Evolutionary conservation across 2,329 filamentous ascomycete genomes (phyloP), one percentile per base, ranked within the genome.

Genomic region (Bipolaris sorokiniana): DNA sequence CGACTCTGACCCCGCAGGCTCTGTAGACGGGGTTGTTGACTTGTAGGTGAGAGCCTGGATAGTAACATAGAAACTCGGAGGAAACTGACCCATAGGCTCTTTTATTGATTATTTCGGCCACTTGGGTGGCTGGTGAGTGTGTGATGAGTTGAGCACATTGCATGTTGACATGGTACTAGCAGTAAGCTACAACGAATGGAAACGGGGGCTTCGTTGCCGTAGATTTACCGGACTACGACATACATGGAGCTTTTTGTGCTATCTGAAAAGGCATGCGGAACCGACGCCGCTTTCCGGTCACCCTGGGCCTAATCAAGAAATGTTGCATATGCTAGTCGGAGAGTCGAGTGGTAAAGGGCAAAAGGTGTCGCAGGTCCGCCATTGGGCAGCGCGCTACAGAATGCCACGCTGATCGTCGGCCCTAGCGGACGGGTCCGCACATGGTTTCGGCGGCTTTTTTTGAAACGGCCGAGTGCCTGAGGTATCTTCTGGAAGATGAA

Each of bases 401-500:
- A 48, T 54, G 49, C 52, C 53, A 60, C 28, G 53, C 59, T 60
- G 48, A 61, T 62, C 56, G 56, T 31, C 59, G 16, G 37, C 45
- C 47, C 54, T 58, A 58, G 47, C 51, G 51, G 51, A 49, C 48
- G 59, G 57, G 55, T 61, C 57, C 50, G 54, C 50, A 55, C 57
- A 54, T 44, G 48, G 57, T 38, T 46, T 57, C 61, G 62, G 62
- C 58, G 54, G 23, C 34, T 58, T 50, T 58, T 50, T 58, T 18
- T 57, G 62, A 64, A 66, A 54, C 57, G 55, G 46, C 54, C 57
- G 55, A 58, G 37, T 48, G 51, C 48, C 48, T 48, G 55, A 54
- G 45, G 51, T 18, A 46, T 59, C 34, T 66, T 63, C 59, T 61
- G 44, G 62, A 63, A 64, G 52, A 37, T 36, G 37, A 46, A 48